Evolutionary conservation across 768 basidiomycete species (phyloP).

Genomic region (Mycena venus): DNA sequence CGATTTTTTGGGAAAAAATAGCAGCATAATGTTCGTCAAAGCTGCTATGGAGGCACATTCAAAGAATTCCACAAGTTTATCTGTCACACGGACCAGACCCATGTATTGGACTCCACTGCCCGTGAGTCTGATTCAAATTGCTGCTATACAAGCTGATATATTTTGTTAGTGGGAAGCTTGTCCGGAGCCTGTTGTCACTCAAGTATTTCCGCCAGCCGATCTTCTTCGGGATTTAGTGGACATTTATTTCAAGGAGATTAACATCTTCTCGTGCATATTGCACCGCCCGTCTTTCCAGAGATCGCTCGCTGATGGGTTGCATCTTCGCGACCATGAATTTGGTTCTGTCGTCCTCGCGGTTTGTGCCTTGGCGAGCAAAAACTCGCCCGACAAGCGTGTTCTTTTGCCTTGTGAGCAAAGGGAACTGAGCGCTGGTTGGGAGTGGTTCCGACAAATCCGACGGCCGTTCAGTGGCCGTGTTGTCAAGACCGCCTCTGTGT

Average conservation of each 20-base stretch:
- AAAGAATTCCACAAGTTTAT: too few relatives aligned
- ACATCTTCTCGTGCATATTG: constrained; percentile 59
- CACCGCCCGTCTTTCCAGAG: constrained; percentile 65
- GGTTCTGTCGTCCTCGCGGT: constrained; percentile 61
- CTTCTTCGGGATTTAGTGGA: constrained; percentile 59
- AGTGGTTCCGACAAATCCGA: constrained; percentile 61
- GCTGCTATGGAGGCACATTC: not conserved
- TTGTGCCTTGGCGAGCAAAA: constrained; percentile 63
- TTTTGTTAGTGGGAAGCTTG: constrained; percentile 17
- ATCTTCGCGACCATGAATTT: constrained; percentile 56
- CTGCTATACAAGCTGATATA: not conserved
- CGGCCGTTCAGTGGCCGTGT: constrained; percentile 64
- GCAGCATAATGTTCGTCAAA: constrained; percentile 15
- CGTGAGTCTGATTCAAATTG: not conserved
- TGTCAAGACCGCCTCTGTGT: constrained; percentile 59
- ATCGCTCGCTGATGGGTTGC: constrained; percentile 50
- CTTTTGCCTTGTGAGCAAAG: constrained; percentile 29
- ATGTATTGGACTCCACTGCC: constrained; percentile 14
- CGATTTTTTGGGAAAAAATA: constrained; percentile 28
- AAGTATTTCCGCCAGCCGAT: constrained; percentile 29
- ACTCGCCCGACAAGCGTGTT: constrained; percentile 58
- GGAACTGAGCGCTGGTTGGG: constrained; percentile 55
- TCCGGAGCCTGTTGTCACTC: not conserved
- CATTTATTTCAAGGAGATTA: constrained; percentile 60
- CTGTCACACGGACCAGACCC: not conserved